Percentiles rank a stretch among this genome's conserved stretches.
These are phyloP conservation scores for Allomyces javanicus DNA, from an alignment of 192 early-diverging fungal genomes.

Conservation along the genomic window DNA sequence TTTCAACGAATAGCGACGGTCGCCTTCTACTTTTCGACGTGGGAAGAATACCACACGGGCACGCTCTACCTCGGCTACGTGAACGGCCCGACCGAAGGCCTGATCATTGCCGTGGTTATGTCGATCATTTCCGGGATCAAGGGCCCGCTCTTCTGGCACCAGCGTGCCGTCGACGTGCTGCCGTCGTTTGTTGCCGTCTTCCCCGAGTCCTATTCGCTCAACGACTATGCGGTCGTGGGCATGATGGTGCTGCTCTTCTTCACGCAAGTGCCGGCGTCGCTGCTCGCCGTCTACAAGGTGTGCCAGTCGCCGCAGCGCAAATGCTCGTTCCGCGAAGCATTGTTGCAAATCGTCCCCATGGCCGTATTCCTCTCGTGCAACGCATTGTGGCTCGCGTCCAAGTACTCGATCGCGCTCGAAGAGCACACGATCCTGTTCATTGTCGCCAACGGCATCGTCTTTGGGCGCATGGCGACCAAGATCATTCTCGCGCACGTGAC, in stretches of 20 bases:
- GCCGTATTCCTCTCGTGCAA: conserved; percentile 34
- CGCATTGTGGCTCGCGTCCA: conserved; percentile 48
- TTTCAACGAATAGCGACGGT: conserved; percentile 29
- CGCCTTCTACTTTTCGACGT: conserved; percentile 70
- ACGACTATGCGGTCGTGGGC: conserved; percentile 12
- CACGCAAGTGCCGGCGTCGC: conserved; percentile 14
- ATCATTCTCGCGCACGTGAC: conserved; percentile 81
- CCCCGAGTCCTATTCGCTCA: conserved; percentile 18
- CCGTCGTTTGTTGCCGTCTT: conserved; percentile 17
- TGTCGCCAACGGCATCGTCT: conserved; percentile 54
- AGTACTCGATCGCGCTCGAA: conserved; percentile 41
- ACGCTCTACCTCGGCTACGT: conserved; percentile 61
- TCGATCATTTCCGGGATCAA: conserved; percentile 46
- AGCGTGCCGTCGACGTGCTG: conserved; percentile 1
- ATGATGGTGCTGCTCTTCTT: conserved; percentile 13
- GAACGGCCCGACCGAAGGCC: conserved; percentile 72
- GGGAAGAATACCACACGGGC: conserved; percentile 80
- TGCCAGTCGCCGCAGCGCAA: conserved; percentile 31
- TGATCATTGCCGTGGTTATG: conserved; percentile 45
- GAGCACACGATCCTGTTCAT: conserved; percentile 56
- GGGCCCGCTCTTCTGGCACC: neutral
- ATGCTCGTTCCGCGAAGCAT: conserved; percentile 30
- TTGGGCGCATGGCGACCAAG: conserved; percentile 71
- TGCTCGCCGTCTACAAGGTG: conserved; percentile 18
- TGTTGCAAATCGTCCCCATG: conserved; percentile 43